Evolutionary conservation across 2,329 filamentous ascomycete species (phyloP).

Genomic region (Nemania sp.): DNA sequence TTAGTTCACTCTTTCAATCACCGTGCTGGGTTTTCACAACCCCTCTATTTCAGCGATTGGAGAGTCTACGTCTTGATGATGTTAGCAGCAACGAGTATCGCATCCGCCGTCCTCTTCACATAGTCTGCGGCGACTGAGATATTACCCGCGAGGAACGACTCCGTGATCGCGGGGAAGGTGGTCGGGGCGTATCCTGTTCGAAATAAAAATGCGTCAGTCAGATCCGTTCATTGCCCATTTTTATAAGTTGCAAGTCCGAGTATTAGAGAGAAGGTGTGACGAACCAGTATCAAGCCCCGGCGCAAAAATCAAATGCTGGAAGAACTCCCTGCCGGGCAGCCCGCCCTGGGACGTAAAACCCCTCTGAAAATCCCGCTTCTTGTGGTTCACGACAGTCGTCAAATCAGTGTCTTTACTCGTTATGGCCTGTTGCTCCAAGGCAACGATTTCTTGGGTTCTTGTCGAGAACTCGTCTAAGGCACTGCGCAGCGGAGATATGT

Average conservation of each 20-base stretch:
- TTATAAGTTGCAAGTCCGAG: neutral
- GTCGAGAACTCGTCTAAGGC: slow-evolving; percentile 45
- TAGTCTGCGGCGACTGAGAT: slow-evolving; percentile 35
- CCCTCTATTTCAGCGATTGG: too few species aligned
- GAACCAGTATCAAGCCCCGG: slow-evolving; percentile 53
- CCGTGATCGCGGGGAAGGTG: slow-evolving; percentile 39
- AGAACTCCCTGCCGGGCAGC: slow-evolving; percentile 50
- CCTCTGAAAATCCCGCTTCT: slow-evolving; percentile 53
- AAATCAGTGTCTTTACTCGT: slow-evolving; percentile 36
- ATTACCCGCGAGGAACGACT: slow-evolving; percentile 34
- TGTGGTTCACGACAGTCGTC: slow-evolving; percentile 47
- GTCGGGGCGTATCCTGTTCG: slow-evolving; percentile 37
- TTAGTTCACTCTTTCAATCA: too few species aligned
- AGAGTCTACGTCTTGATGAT: slow-evolving; percentile 30
- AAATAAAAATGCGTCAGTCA: neutral
- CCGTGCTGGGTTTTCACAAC: too few species aligned
- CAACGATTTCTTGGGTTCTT: slow-evolving; percentile 40
- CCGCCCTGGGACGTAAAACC: slow-evolving; percentile 53
- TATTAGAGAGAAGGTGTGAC: slow-evolving; percentile 2
- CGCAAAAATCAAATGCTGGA: slow-evolving; percentile 51
- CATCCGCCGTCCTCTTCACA: slow-evolving; percentile 36
- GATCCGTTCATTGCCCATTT: neutral
- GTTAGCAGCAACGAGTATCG: slow-evolving; percentile 33
- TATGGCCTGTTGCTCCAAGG: slow-evolving; percentile 39
- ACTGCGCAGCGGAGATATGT: slow-evolving; percentile 43